phyloP scores from a whole-genome alignment of 2,329 filamentous ascomycete species.

The Metarhizium sp. region DNA sequence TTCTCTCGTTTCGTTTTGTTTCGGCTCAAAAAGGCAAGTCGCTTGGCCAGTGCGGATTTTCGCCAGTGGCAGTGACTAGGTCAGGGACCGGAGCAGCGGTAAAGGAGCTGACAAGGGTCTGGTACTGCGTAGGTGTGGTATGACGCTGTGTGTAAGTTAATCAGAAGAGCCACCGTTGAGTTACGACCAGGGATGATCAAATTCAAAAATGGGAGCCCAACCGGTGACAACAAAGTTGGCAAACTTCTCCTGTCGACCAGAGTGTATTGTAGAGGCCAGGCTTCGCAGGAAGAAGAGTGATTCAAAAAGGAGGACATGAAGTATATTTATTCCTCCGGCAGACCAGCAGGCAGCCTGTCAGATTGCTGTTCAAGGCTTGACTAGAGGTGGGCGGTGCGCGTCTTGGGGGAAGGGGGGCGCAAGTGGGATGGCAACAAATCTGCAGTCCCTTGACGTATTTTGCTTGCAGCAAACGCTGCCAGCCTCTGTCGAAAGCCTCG shows the following conservation, averaged over 20 bases:
- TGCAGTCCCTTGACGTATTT: background rate
- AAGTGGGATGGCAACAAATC: background rate
- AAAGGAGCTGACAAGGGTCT: background rate
- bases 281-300: background rate
- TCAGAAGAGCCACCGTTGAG: background rate
- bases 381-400: background rate
- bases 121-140: background rate
- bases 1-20: background rate
- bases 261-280: background rate
- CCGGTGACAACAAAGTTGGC: background rate
- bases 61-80: background rate
- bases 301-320: background rate
- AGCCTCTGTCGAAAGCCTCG: too few species aligned
- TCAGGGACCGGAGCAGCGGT: background rate
- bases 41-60: background rate
- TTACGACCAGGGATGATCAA: background rate
- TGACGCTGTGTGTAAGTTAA: background rate
- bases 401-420: background rate
- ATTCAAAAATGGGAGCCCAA: background rate
- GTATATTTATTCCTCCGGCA: background rate
- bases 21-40: background rate
- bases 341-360: constrained; percentile 1
- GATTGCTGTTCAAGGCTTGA: background rate
- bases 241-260: background rate
- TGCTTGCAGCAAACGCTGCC: background rate